Conservation (phyloP, 345 rosid genomes). For the Salix dunnii region DNA sequence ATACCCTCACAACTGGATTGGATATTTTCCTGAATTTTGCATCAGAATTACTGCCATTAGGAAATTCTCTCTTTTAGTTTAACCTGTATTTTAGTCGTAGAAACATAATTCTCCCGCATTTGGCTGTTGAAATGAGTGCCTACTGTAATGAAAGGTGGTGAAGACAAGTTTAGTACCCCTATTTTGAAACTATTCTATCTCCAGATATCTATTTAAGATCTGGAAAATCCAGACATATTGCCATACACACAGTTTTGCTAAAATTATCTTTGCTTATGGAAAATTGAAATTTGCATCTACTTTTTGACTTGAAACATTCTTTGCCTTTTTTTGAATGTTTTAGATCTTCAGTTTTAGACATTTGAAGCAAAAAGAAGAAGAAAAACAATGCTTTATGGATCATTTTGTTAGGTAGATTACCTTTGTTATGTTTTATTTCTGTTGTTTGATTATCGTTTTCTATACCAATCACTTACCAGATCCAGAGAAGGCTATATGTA, state of each 20-base stretch:
- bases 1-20: background rate
- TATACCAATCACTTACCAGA: slow-evolving; percentile 42
- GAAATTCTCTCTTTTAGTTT: background rate
- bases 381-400: background rate
- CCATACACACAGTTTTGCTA: background rate
- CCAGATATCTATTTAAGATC: background rate
- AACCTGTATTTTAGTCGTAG: background rate
- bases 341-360: background rate
- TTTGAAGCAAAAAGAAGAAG: background rate
- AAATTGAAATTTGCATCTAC: background rate
- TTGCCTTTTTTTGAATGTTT: background rate
- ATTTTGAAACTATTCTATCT: background rate
- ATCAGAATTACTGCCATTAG: background rate
- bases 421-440: background rate
- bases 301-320: too few relatives aligned
- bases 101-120: background rate
- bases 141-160: background rate
- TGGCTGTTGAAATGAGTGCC: background rate
- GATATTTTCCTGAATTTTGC: background rate
- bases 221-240: background rate
- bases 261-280: background rate
- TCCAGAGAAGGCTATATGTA: slow-evolving; percentile 74
- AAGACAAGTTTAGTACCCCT: background rate
- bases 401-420: background rate
- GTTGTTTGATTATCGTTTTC: slow-evolving; percentile 10